phyloP scores from a whole-genome alignment of 2,329 filamentous ascomycete species.

The Trichoderma afroharzianum region DNA sequence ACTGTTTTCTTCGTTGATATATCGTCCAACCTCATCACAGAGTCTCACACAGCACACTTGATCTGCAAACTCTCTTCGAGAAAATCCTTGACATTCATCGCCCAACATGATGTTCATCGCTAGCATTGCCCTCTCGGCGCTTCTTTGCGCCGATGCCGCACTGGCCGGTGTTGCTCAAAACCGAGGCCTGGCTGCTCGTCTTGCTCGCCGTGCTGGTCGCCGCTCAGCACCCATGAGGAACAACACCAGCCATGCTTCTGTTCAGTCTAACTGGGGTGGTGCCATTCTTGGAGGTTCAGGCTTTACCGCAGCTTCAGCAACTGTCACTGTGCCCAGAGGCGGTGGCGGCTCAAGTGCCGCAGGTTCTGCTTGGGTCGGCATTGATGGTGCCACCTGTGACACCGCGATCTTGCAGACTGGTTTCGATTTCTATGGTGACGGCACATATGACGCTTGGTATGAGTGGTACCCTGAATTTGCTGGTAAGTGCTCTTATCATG shows the following conservation, averaged over 20 bases:
- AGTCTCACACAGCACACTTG: not conserved
- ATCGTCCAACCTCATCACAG: not conserved
- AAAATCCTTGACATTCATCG: not conserved
- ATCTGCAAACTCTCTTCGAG: not conserved
- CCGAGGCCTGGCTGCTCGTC: constrained; percentile 1
- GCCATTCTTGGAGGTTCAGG: not conserved
- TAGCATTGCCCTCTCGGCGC: not conserved
- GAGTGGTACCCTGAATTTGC: constrained; percentile 11
- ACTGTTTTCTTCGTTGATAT: not conserved
- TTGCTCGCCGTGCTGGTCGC: constrained; percentile 8
- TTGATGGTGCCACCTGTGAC: not conserved
- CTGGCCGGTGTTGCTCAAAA: not conserved
- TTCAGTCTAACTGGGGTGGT: constrained; percentile 13
- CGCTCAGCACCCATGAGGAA: not conserved
- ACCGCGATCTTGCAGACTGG: constrained; percentile 2
- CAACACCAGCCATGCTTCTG: not conserved
- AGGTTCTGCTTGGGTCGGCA: constrained; percentile 9
- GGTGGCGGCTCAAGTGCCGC: constrained; percentile 8
- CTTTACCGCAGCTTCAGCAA: not conserved
- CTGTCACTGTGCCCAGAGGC: constrained; percentile 1
- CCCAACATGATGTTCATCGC: constrained; percentile 2
- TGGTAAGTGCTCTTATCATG: not conserved
- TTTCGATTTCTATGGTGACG: constrained; percentile 12
- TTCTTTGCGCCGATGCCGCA: constrained; percentile 5
- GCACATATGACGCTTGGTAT: constrained; percentile 13